Evolutionary conservation across 1,139 yeast species (phyloP).

Genomic region (Suzukiozyma palmioleophila): DNA sequence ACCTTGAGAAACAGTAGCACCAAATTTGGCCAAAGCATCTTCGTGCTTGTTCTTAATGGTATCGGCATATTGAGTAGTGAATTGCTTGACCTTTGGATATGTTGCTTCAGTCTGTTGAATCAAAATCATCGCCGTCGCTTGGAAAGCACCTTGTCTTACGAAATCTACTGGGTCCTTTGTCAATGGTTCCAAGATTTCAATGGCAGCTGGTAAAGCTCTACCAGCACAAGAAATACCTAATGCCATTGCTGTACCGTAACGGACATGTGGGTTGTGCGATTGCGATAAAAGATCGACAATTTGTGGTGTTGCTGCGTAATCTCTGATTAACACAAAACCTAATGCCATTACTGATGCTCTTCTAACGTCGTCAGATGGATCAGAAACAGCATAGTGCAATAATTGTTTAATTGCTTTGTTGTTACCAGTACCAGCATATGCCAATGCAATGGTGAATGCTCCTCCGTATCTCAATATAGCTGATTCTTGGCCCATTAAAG

Average conservation of each 20-base stretch:
- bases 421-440: constrained; percentile 95
- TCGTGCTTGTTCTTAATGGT: constrained; percentile 85
- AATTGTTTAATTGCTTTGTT: constrained; percentile 81
- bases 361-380: constrained; percentile 94
- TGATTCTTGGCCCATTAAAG: constrained; percentile 69
- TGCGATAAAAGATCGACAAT: constrained; percentile 90
- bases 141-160: constrained; percentile 96
- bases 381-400: constrained; percentile 92
- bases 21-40: constrained; percentile 95
- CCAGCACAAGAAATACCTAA: constrained; percentile 98
- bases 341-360: constrained; percentile 93
- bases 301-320: constrained; percentile 90
- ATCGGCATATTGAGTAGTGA: constrained; percentile 70
- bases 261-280: constrained; percentile 95
- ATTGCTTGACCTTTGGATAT: constrained; percentile 72
- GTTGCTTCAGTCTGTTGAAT: constrained; percentile 90
- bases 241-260: constrained; percentile 98
- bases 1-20: constrained; percentile 97
- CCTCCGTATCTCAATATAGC: constrained; percentile 94
- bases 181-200: constrained; percentile 89
- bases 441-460: constrained; percentile 88
- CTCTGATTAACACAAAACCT: constrained; percentile 88
- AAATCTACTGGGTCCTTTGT: constrained; percentile 93
- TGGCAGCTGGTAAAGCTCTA: constrained; percentile 80
- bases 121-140: constrained; percentile 87